Base-by-base conservation (phyloP, 2,329 filamentous ascomycete genomes). In the Ophiosphaerella narmari region DNA sequence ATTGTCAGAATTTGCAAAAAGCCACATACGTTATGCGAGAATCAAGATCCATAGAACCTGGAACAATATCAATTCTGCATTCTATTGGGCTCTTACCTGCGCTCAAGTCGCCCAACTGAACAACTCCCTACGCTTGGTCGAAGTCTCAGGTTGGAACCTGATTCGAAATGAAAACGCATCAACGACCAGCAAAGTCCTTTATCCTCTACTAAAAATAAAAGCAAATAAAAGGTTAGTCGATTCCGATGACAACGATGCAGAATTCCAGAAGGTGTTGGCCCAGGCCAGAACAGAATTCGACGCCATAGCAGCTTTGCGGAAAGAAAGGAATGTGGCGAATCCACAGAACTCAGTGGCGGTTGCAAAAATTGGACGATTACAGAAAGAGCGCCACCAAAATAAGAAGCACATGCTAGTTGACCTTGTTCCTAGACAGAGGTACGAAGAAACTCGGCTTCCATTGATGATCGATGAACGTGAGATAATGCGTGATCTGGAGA, bases 21-120 rank as follows among this genome's bases (percentile, higher is more conserved):
- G 52, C 9, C 50, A 54, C 34, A 64, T 68, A n/a, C 51, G 54
- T 21, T 39, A 43, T 9, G 50, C 66, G 16, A 51, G 52, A 13
- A 36, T 66, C 7, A 41, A 23, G 6, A 44, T 58, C n/a, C 34
- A 36, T 36, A 12, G 34, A 36, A 12, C 8, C 7, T 29, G 26
- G 26, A 7, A 29, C 11, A 29, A 29, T 29, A 7, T 16, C 34
- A 9, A 16, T n/a, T 16, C n/a, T 36, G 13, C 50, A 2, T 60
- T 66, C 37, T 49, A 63, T 31, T 67, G 63, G 65, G 58, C 59
- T 2, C 35, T 67, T 3, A 65, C 62, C 1, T 68, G 65, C 37
- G 62, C 63, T 8, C 63, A 68, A 33, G 37, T 65, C 13, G 60
- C 61, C 3, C 52, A 51, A 11, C 50, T 68, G 2, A 48, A 45